phyloP scores from a whole-genome alignment of 768 basidiomycete genomes.

The Xerocomus brunneocitrinus region DNA sequence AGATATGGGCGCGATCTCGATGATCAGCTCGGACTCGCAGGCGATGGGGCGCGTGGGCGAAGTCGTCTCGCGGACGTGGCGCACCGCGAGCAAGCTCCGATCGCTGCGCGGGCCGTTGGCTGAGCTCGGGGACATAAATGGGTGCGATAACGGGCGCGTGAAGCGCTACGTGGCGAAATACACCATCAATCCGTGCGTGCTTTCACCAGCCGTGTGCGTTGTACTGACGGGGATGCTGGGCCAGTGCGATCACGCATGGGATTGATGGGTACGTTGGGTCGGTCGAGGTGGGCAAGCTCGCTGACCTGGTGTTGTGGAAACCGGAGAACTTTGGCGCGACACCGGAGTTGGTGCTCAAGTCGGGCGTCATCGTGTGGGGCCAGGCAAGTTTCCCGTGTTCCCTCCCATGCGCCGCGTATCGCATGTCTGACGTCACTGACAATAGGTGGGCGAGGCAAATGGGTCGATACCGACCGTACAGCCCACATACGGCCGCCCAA shows the following conservation, averaged over 20 bases:
- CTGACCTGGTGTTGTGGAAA: slow-evolving; percentile 95
- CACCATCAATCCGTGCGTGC: slow-evolving; percentile 88
- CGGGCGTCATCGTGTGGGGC: slow-evolving; percentile 88
- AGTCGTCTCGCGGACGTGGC: slow-evolving; percentile 89
- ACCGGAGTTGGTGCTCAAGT: slow-evolving; percentile 93
- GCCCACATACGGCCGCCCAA: slow-evolving; percentile 78
- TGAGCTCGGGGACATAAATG: slow-evolving; percentile 44
- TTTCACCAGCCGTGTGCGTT: neutral
- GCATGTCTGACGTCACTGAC: neutral
- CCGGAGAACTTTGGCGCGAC: slow-evolving; percentile 90
- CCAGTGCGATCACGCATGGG: slow-evolving; percentile 91
- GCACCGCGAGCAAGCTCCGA: slow-evolving; percentile 94
- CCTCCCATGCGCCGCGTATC: no score
- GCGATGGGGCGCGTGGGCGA: slow-evolving; percentile 99
- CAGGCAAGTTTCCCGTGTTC: slow-evolving; percentile 47
- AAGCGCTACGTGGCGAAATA: slow-evolving; percentile 96
- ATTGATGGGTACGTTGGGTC: slow-evolving; percentile 86
- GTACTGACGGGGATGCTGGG: neutral
- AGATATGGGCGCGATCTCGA: slow-evolving; percentile 89
- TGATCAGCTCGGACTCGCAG: slow-evolving; percentile 95
- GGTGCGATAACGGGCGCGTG: slow-evolving; percentile 77
- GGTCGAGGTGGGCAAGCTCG: slow-evolving; percentile 74
- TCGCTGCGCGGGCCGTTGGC: slow-evolving; percentile 70
- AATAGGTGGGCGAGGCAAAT: slow-evolving; percentile 94
- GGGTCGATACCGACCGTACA: slow-evolving; percentile 95